Base-by-base conservation (phyloP, 495 filamentous ascomycete genomes). In the Penicillium waksmanii region DNA sequence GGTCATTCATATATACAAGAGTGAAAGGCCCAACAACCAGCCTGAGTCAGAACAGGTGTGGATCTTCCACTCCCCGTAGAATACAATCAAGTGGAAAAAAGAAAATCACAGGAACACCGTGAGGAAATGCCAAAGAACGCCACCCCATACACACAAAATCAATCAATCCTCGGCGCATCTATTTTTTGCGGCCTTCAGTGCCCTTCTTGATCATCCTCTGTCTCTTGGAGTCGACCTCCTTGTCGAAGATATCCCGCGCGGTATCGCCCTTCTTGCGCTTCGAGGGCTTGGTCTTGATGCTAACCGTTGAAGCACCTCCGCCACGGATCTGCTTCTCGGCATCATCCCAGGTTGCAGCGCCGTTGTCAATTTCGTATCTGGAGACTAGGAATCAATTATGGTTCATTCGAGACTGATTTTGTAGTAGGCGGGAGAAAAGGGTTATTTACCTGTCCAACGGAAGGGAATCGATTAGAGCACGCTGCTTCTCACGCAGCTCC, bases 381-480 rank as follows among this genome's bases (percentile, higher is more conserved):
- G 58, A 71, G 66, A 53, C 68, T 74, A 70, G 43, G 67, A 69
- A 73, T 75, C 72, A 74, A 76, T 74, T 76, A 75, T 73, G 76
- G 75, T 74, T 77, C 73, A 73, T 72, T 71, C 66, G 43, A 34
- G 35, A 34, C 44, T 17, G 18, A 15, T 38, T 48, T 47, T 31
- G 53, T 53, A 21, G 40, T 44, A 25, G 27, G 51, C 52, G 36
- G 9, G 13, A 25, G 44, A 49, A 33, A 34, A 57, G 55, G 53
- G 43, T 40, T 46, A 75, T 89, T 87, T 85, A 97, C 88, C 88
- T 85, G 62, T 96, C 91, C 44, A 98, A 79, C 34, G 93, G 93
- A 44, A 98, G 75, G 61, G 91, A 86, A 78, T 96, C 89, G 61
- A 97, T 96, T 60, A 98, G 74, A 56, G 89, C 89, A 65, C 88